These are phyloP conservation scores for Pythium dissimile DNA, from an alignment of 352 stramenopile species.

Conservation along the genomic window DNA sequence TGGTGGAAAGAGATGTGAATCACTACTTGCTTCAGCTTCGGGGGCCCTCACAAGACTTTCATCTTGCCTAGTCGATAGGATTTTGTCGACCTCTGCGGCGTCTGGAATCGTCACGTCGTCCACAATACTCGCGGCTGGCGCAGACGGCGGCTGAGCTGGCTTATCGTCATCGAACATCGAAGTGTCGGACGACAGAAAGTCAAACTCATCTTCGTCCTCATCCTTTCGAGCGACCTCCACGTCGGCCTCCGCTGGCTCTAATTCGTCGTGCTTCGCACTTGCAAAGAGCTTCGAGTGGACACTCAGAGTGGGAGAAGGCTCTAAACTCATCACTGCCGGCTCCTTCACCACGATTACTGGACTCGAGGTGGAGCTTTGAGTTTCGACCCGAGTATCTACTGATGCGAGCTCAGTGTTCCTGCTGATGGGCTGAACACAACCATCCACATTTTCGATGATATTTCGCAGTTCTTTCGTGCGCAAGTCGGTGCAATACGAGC, in stretches of 20 bases:
- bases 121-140: background rate
- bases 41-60: no score
- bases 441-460: conserved; percentile 25
- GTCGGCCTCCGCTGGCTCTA: background rate
- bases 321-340: background rate
- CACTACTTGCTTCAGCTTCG: background rate
- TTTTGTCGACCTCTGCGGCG: no score
- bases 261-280: background rate
- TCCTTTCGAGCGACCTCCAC: no score
- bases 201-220: conserved; percentile 26
- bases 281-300: conserved; percentile 13
- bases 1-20: background rate
- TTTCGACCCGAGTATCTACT: no score
- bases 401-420: no score
- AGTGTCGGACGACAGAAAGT: conserved; percentile 30
- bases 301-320: background rate
- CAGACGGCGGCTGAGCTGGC: background rate
- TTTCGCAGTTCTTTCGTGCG: conserved; percentile 33
- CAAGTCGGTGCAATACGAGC: conserved; percentile 43
- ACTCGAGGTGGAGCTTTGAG: background rate
- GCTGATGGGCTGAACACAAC: no score
- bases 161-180: conserved; percentile 21
- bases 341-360: background rate
- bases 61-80: background rate
- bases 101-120: background rate